Evolutionary conservation across 2,329 filamentous ascomycete genomes (phyloP).

Genomic region (Cladosporium oxysporum): DNA sequence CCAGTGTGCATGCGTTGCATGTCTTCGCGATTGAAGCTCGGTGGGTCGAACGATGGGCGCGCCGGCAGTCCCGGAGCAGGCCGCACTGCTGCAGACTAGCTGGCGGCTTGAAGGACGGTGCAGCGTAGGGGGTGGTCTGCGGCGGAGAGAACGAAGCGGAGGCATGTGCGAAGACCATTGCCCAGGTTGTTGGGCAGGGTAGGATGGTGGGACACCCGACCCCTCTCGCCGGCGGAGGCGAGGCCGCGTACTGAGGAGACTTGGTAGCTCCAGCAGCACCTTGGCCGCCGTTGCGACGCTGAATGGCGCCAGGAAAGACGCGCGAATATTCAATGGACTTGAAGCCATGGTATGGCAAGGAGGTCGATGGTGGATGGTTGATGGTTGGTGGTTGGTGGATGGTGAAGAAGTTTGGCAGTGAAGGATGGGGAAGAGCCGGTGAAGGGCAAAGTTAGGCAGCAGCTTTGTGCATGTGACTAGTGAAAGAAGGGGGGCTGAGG

Average conservation of each 20-base stretch:
- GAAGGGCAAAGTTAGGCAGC: neutral
- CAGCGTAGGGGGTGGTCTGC: neutral
- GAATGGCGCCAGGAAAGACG: conserved; percentile 64
- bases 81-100: conserved; percentile 33
- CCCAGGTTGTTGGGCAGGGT: neutral
- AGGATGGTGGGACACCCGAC: neutral
- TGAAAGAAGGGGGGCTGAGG: neutral
- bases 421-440: neutral
- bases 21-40: conserved; percentile 54
- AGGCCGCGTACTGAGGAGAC: conserved; percentile 34
- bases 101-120: neutral
- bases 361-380: neutral
- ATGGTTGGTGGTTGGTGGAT: neutral
- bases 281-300: conserved; percentile 46
- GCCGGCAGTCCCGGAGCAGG: conserved; percentile 60
- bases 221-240: neutral
- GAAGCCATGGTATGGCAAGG: neutral
- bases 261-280: conserved; percentile 28
- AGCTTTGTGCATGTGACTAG: neutral
- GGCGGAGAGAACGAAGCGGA: neutral
- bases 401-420: neutral
- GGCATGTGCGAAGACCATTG: neutral
- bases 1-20: conserved; percentile 61
- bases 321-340: neutral
- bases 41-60: conserved; percentile 59